phyloP scores from a whole-genome alignment of 257 asterid genomes.

The Fraxinus anomala region DNA sequence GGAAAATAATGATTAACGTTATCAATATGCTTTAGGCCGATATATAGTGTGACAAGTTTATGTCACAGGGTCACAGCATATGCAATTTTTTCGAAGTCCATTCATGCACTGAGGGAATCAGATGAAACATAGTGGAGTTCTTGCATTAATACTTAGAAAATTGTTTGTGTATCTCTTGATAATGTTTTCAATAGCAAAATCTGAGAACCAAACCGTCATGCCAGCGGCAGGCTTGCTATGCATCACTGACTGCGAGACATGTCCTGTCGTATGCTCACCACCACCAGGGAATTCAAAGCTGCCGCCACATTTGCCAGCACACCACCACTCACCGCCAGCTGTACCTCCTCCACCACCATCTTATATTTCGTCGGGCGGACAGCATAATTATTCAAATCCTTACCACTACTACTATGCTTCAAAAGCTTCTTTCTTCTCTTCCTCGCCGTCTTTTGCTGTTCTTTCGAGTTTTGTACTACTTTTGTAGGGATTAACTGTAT shows the following conservation, averaged over 20 bases:
- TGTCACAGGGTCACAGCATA: constrained; percentile 9
- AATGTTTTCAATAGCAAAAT: constrained; percentile 27
- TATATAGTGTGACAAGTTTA: constrained; percentile 33
- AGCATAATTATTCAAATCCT: constrained; percentile 58
- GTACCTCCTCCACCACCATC: constrained; percentile 48
- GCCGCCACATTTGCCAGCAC: constrained; percentile 22
- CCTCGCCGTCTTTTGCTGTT: constrained; percentile 28
- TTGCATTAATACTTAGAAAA: constrained; percentile 25
- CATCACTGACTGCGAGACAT: constrained; percentile 68
- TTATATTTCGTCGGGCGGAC: constrained; percentile 22
- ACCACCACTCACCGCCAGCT: constrained; percentile 27
- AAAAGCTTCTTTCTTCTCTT: constrained; percentile 35
- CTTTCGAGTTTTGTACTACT: constrained; percentile 28
- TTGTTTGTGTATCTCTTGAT: constrained; percentile 33
- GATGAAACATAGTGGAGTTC: constrained; percentile 30
- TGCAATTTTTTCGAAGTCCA: background rate
- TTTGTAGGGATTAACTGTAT: background rate
- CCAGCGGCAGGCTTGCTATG: constrained; percentile 51
- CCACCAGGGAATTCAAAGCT: constrained; percentile 27
- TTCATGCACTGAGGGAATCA: constrained; percentile 16
- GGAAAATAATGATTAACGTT: background rate
- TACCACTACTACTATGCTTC: constrained; percentile 71
- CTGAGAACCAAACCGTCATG: constrained; percentile 31
- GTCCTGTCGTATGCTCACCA: constrained; percentile 77
- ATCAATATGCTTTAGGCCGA: background rate